Base-by-base conservation (phyloP, 495 filamentous ascomycete genomes). In the Penicillium verhagenii region DNA sequence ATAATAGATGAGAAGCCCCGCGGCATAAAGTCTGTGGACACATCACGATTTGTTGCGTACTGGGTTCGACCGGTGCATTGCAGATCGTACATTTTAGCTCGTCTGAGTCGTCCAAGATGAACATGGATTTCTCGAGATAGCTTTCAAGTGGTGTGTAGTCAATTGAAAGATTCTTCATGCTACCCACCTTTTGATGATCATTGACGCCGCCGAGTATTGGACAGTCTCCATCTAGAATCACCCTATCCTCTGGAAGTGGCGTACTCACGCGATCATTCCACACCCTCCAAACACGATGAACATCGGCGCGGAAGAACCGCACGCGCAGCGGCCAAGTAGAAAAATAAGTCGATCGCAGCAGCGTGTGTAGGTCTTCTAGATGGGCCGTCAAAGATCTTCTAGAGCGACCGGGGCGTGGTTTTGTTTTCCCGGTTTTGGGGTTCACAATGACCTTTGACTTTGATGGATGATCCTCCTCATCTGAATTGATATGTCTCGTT, bases 261-360 rank as follows among this genome's bases (percentile, higher is more conserved):
- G 75, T 73, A 42, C 71, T 63, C 7, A 73, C 76, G 14, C 76
- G 75, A 3, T 79, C 68, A 52, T 75, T 81, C 77, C 82, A 86
- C 33, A 68, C 70, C 33, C 79, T 64, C 94, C 94, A 98, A 0
- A 75, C 68, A 25, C 72, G 61, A 57, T 86, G 77, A 1, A 88
- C 86, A 52, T 96, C 88, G 1, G 76, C 69, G 8, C 72, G 76
- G 61, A 96, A 96, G 67, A 97, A 96, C 8, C 88, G 84, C 16
- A 97, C 61, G 14, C 80, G 79, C 26, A 98, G 74, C n/a, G 92
- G 92, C 91, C 90, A 95, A 23, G 80, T 72, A 8, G 71, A 66
- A 65, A 98, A 97, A 59, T 86, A 90, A 3, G 80, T 78, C 6
- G 89, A 88, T 1, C 88, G 80, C 6, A 97, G 76, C 0, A 98